Conservation (phyloP, 169 alveolate species). For the Plasmodium relictum region DNA sequence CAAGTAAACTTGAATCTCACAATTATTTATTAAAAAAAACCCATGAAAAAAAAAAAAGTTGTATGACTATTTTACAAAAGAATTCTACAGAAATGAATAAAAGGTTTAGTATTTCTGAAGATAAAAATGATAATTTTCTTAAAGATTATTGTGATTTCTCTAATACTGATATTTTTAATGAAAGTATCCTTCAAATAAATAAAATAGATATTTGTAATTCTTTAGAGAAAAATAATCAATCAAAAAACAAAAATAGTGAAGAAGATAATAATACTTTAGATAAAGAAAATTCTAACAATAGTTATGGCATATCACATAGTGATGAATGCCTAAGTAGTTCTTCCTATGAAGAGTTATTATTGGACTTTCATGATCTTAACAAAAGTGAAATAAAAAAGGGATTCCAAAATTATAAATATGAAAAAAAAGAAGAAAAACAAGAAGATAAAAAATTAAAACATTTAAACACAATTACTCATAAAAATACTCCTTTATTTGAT, state of each 20-base stretch:
- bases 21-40: background rate
- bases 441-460: background rate
- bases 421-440: slow-evolving; percentile 2
- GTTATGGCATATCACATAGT: background rate
- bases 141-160: background rate
- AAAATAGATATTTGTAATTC: slow-evolving; percentile 7
- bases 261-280: background rate
- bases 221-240: background rate
- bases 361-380: slow-evolving; percentile 42
- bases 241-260: background rate
- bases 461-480: background rate
- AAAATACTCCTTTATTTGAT: background rate
- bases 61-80: background rate
- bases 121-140: background rate
- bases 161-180: slow-evolving; percentile 30
- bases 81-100: slow-evolving; percentile 1
- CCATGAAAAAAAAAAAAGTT: slow-evolving; percentile 8
- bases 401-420: slow-evolving; percentile 14
- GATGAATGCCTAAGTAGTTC: slow-evolving; percentile 32
- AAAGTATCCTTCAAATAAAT: slow-evolving; percentile 11
- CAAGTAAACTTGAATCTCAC: background rate
- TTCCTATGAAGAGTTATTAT: slow-evolving; percentile 44
- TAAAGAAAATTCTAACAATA: background rate
- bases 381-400: slow-evolving; percentile 39
- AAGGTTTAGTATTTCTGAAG: background rate